A percentile compares a stretch with the other conserved stretches of the same genome.
Conservation (phyloP, 73 alveolate species). For the Paramecium pentaurelia region DNA sequence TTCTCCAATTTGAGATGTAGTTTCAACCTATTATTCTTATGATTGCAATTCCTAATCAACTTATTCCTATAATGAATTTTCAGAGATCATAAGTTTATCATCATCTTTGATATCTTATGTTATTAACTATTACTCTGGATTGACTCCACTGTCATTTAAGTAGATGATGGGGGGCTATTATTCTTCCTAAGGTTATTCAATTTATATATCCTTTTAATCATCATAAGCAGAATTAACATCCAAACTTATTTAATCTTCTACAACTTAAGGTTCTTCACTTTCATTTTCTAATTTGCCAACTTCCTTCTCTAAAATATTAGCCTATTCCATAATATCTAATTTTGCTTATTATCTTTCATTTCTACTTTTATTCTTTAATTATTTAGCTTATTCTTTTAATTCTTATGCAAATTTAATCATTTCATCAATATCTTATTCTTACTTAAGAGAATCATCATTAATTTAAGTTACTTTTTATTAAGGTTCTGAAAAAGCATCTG, state of each 20-base stretch:
- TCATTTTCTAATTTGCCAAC: not conserved
- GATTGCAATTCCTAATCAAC: not conserved
- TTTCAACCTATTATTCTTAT: not conserved
- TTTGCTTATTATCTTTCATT: not conserved
- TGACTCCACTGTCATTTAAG: not conserved
- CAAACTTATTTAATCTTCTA: not conserved
- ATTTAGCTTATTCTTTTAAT: not conserved
- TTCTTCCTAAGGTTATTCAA: not conserved
- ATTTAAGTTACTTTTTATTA: not conserved
- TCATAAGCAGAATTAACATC: not conserved
- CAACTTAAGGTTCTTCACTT: not conserved
- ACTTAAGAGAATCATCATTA: not conserved
- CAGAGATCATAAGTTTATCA: not conserved
- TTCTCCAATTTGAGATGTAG: not conserved
- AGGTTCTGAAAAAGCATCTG: conserved; percentile 1
- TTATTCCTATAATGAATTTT: not conserved
- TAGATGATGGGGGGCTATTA: not conserved
- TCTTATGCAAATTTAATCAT: not conserved
- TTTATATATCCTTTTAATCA: not conserved
- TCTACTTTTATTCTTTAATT: not conserved
- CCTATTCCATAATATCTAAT: not conserved
- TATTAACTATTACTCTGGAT: not conserved
- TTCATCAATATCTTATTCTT: not conserved
- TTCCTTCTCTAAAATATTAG: not conserved
- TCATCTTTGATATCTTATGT: not conserved